Base-by-base conservation (phyloP, 2,329 filamentous ascomycete species). In the Cercospora nicotianae region DNA sequence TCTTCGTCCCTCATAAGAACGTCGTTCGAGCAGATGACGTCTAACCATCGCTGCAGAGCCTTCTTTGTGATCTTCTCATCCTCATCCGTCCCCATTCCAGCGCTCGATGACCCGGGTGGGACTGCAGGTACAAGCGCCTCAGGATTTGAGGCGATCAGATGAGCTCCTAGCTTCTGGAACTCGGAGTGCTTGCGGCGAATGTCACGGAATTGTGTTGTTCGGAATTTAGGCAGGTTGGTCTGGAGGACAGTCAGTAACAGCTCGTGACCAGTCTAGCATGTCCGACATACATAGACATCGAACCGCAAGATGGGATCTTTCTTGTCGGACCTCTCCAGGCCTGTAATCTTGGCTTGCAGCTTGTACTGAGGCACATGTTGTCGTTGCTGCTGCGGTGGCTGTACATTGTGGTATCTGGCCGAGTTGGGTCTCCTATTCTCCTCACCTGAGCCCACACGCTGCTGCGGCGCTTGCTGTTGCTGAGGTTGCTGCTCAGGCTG, bases 201-300 rank as follows among this genome's bases (percentile, higher is more conserved):
- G 80, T 99, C 95, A 77, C 95, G 93, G 82, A 97, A 99, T 80
- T 99, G 95, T 5, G 95, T 99, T 0, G 95, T 99, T 75, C 95
- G 89, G 81, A 97, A 99, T 74, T 94, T 94, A 63, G 94, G 94
- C n/a, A 99, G 90, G 81, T 99, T 99, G 72, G 95, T 99, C 95
- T 99, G 51, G n/a, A 60, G 23, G 61, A 59, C n/a, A 28, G n/a
- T 58, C 53, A 67, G 51, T n/a, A 51, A 61, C 36, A 61, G 62
- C 23, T 20, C 30, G 13, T 26, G 12, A 48, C 16, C 16, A 9
- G 36, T 23, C 39, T 26, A 33, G 13, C 3, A 16, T 28, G 42
- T 9, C 23, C 12, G 31, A 78, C 90, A 78, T 89, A 98, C 95
- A 81, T 99, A 93, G 71, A 98, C 93, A 81, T 99, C 95, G 78